Percentiles rank a stretch among this genome's conserved stretches.
Conservation (phyloP, 2,329 filamentous ascomycete species). For the Metarhizium sp. region DNA sequence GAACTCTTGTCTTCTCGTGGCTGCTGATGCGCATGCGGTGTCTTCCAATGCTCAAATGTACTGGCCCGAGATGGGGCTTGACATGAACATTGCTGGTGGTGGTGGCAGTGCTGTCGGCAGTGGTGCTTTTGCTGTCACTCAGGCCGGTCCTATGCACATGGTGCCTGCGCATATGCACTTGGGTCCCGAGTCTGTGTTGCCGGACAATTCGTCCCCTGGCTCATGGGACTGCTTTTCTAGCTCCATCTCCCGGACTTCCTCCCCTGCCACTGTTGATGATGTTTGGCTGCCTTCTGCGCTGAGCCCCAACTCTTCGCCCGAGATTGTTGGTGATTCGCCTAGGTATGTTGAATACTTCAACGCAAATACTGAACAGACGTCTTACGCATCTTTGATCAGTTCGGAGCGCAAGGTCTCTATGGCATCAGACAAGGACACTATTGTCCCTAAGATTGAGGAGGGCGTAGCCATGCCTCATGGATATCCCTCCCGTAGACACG, state of each 20-base stretch:
- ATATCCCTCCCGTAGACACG: constrained; percentile 36
- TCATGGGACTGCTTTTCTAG: constrained; percentile 46
- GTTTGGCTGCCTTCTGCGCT: constrained; percentile 28
- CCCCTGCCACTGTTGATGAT: constrained; percentile 40
- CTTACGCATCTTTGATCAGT: constrained; percentile 15
- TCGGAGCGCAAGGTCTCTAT: constrained; percentile 21
- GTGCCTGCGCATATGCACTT: constrained; percentile 47
- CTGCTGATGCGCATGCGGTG: constrained; percentile 36
- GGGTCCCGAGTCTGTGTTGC: constrained; percentile 39
- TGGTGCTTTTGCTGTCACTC: constrained; percentile 32
- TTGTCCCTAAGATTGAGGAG: constrained; percentile 20
- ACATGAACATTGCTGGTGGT: constrained; percentile 32
- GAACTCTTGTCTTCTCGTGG: constrained; percentile 42
- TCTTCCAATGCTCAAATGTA: constrained; percentile 35
- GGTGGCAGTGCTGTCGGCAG: constrained; percentile 8
- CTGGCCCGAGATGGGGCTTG: constrained; percentile 37
- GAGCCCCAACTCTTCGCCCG: constrained; percentile 37
- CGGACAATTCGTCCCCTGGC: constrained; percentile 39
- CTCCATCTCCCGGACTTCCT: constrained; percentile 41
- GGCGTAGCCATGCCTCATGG: constrained; percentile 21
- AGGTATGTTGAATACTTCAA: constrained; percentile 34
- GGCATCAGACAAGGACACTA: constrained; percentile 17
- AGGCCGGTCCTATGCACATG: constrained; percentile 40
- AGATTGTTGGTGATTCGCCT: constrained; percentile 40
- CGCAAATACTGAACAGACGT: neutral